These are phyloP conservation scores for Coriolopsis trogii DNA, from an alignment of 1,284 basidiomycete genomes.

Conservation along the genomic window DNA sequence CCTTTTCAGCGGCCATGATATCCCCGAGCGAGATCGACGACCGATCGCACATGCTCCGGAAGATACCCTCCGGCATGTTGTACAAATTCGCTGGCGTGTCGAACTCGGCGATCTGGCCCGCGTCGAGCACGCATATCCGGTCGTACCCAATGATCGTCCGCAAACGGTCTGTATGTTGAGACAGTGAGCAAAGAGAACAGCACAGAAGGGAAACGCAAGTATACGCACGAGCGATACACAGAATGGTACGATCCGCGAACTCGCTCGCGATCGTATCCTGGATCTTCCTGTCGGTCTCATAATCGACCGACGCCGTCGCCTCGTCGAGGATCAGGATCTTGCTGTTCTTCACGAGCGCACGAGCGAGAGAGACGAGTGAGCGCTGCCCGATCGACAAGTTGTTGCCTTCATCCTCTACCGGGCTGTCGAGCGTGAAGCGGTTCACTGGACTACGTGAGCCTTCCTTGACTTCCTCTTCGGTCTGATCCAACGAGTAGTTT, in stretches of 20 bases:
- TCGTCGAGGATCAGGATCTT: constrained; percentile 82
- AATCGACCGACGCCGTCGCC: constrained; percentile 79
- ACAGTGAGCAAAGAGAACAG: background rate
- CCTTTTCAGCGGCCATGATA: constrained; percentile 48
- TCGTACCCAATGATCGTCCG: constrained; percentile 80
- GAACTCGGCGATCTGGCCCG: constrained; percentile 68
- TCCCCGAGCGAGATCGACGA: constrained; percentile 72
- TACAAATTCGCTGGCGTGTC: constrained; percentile 76
- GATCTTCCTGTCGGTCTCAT: constrained; percentile 83
- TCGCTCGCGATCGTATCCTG: constrained; percentile 86
- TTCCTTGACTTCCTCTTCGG: constrained; percentile 24
- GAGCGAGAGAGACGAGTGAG: constrained; percentile 79
- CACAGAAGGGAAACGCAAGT: background rate
- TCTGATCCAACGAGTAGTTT: constrained; percentile 21
- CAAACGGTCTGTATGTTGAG: constrained; percentile 64
- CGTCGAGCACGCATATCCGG: constrained; percentile 76
- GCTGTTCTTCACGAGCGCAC: constrained; percentile 80
- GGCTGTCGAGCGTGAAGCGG: constrained; percentile 75
- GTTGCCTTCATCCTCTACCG: constrained; percentile 84
- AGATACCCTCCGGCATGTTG: constrained; percentile 57
- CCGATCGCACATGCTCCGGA: constrained; percentile 75
- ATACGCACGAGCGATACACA: constrained; percentile 76
- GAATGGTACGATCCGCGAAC: constrained; percentile 78
- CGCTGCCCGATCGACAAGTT: constrained; percentile 65
- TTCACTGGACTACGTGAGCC: constrained; percentile 26